Evolutionary conservation across 2,329 filamentous ascomycete genomes (phyloP), one percentile per base, ranked within the genome.

Genomic region (Rhynchosporium secalis): DNA sequence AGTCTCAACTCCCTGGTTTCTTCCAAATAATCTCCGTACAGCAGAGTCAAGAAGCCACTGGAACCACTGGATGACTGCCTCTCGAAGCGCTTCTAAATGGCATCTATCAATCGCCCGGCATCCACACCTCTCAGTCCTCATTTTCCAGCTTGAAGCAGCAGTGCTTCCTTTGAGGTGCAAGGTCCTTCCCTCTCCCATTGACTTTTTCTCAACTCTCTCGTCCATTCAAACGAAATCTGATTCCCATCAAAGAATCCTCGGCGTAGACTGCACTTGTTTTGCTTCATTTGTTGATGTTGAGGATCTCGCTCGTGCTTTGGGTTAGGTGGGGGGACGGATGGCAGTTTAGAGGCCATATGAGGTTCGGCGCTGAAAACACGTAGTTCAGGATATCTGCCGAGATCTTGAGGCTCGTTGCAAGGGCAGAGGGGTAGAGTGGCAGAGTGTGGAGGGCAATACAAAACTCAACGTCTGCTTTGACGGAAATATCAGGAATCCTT

Each of bases 191-290:
- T 20, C 29, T 9, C 48, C 29, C 48, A n/a, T 10, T 3, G 5
- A 8, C 4, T 7, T n/a, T 51, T 36, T 15, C 48, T 3, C 48
- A 51, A 31, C 48, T 51, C 29, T 51, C 48, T 51, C 48, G 29
- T 51, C 48, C 48, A 29, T 36, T 51, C 29, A 51, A 51, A 51
- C 47, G 36, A 36, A 51, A 36, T 36, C 48, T 15, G 7, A 36
- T 13, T 29, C 13, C 13, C 20, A 51, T 31, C 13, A 36, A 51
- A 51, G 48, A 20, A 8, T 6, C 29, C 48, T 36, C 28, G 20
- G n/a, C 48, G 20, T 20, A 20, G 20, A 20, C 20, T 20, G 20
- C 1, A 20, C 20, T 20, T 20, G 20, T 1, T 20, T 20, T 20
- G 20, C 20, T 20, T 51, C 48, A 15, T 31, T 51, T 51, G 36